Percentiles rank a stretch among this genome's conserved stretches.
Conservation (phyloP, 2,329 filamentous ascomycete species). For the Epichloe elymi region DNA sequence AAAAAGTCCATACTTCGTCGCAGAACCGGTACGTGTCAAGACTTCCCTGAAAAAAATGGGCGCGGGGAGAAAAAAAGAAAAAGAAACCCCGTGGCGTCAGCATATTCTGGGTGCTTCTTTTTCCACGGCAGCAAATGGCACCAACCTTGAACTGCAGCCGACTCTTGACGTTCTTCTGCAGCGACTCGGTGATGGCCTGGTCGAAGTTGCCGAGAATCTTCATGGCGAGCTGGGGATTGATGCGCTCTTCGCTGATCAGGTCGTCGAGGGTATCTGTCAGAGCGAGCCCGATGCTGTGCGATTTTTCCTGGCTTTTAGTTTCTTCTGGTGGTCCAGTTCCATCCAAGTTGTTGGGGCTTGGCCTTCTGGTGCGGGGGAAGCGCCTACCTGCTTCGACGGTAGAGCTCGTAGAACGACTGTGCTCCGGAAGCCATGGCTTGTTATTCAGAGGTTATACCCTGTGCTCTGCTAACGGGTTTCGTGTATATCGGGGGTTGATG, state of each 20-base stretch:
- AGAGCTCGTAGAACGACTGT: conserved; percentile 79
- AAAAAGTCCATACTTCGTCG: conserved; percentile 98
- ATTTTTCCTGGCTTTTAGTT: conserved; percentile 2
- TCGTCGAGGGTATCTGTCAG: conserved; percentile 96
- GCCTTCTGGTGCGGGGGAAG: neutral
- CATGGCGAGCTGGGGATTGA: conserved; percentile 97
- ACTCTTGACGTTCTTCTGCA: conserved; percentile 85
- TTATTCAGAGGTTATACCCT: neutral
- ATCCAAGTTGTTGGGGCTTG: neutral
- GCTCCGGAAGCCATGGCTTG: conserved; percentile 32
- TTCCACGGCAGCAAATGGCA: neutral
- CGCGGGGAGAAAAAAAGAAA: neutral
- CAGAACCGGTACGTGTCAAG: conserved; percentile 98
- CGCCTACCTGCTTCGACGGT: conserved; percentile 86
- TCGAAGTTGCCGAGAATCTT: conserved; percentile 96
- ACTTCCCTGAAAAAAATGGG: conserved; percentile 53
- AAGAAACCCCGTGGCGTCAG: neutral
- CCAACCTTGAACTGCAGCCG: conserved; percentile 87
- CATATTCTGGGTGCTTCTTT: neutral
- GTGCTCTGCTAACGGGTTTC: neutral
- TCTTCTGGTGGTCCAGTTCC: neutral
- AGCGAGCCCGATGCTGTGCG: conserved; percentile 70
- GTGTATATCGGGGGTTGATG: neutral
- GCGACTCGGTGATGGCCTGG: conserved; percentile 76
- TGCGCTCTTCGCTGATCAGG: conserved; percentile 83